Percentiles rank a stretch among this genome's conserved stretches.
phyloP scores from a whole-genome alignment of 1,284 basidiomycete genomes.

The Hypsizygus ulmarius region DNA sequence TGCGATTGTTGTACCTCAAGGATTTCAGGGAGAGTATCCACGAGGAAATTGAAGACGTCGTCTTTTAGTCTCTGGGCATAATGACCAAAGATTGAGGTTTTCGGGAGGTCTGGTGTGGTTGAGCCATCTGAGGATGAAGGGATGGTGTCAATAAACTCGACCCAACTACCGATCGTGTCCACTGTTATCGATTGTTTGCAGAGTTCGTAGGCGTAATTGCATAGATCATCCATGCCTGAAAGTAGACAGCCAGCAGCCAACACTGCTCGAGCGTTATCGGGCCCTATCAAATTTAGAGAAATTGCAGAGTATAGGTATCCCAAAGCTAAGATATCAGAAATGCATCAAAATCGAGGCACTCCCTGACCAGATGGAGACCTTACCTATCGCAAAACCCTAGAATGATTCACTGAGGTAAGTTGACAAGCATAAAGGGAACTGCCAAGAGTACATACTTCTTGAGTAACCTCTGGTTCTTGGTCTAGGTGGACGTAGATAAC shows the following conservation, averaged over 20 bases:
- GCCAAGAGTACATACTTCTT: constrained; percentile 59
- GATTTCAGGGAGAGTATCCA: constrained; percentile 65
- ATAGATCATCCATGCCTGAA: constrained; percentile 82
- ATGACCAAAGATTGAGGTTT: constrained; percentile 64
- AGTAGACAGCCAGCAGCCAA: constrained; percentile 80
- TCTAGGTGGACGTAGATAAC: constrained; percentile 73
- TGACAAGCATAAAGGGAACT: constrained; percentile 17
- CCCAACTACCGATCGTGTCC: constrained; percentile 71
- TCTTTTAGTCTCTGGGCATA: constrained; percentile 68
- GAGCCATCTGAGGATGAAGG: constrained; percentile 52
- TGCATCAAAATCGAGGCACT: constrained; percentile 8
- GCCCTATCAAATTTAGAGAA: constrained; percentile 63
- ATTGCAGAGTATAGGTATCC: constrained; percentile 78
- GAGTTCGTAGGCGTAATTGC: constrained; percentile 72
- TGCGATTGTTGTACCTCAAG: constrained; percentile 48
- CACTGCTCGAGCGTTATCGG: constrained; percentile 77
- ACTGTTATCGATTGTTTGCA: constrained; percentile 72
- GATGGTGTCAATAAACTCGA: constrained; percentile 69
- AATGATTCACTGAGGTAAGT: constrained; percentile 21
- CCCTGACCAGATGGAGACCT: constrained; percentile 11
- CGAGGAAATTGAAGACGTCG: constrained; percentile 75
- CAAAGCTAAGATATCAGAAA: constrained; percentile 46
- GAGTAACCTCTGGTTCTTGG: constrained; percentile 76
- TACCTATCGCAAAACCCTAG: constrained; percentile 74
- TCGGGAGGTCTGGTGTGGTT: constrained; percentile 48